Evolutionary conservation across 2,329 filamentous ascomycete genomes (phyloP).

Genomic region (Rhynchosporium secalis): DNA sequence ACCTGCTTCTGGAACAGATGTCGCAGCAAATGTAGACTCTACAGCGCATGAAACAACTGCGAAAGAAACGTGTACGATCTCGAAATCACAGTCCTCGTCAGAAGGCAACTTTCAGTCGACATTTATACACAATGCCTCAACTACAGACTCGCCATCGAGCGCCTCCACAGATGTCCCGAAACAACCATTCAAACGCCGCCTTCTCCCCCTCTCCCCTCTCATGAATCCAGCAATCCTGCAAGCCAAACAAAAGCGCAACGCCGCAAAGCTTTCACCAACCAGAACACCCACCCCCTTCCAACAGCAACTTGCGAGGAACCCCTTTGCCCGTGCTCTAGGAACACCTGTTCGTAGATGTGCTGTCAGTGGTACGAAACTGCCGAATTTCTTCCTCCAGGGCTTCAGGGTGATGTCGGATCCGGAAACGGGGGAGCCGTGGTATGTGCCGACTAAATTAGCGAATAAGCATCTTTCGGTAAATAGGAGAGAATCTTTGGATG

Average conservation of each 20-base stretch:
- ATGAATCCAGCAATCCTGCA: constrained; percentile 47
- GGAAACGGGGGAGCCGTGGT: constrained; percentile 53
- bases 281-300: constrained; percentile 51
- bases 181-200: constrained; percentile 11
- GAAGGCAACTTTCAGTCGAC: not conserved
- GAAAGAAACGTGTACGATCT: not conserved
- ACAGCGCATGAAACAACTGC: not conserved
- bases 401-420: constrained; percentile 60
- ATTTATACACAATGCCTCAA: not conserved
- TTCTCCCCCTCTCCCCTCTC: constrained; percentile 49
- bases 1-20: too few species aligned
- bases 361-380: constrained; percentile 51
- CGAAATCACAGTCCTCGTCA: not conserved
- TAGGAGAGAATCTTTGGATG: not conserved
- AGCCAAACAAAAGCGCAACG: constrained; percentile 37
- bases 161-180: not conserved
- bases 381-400: constrained; percentile 62
- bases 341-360: constrained; percentile 59
- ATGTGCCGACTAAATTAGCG: constrained; percentile 50
- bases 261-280: constrained; percentile 37
- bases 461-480: constrained; percentile 15
- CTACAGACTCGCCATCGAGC: not conserved
- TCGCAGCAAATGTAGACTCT: not conserved
- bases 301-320: constrained; percentile 58
- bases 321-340: constrained; percentile 64